Base-by-base conservation (phyloP, 2,329 filamentous ascomycete species). In the Aspergillus sp. region DNA sequence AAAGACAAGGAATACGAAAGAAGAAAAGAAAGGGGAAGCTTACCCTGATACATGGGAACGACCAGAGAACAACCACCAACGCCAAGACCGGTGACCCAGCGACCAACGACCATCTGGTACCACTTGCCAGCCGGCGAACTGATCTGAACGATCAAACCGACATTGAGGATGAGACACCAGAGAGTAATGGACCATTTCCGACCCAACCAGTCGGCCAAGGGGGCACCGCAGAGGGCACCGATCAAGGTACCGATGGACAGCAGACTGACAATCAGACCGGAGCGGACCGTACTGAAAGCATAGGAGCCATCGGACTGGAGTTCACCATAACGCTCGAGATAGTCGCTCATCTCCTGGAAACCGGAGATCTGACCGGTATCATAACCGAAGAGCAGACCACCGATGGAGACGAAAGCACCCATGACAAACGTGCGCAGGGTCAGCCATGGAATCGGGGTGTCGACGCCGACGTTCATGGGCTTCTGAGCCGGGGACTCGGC, bases 11-110 rank as follows among this genome's bases (percentile, higher is more conserved):
- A 12, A 19, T 4, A 39, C 4, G 17, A 3, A 10, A 37, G 9
- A 2, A 20, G 37, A 5, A 65, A 3, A 72, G 73, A 3, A 3
- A 72, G 73, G 2, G 67, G 64, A 42, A 68, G 73, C 57, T 74
- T 73, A 51, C 70, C 67, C 49, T 71, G 68, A 55, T 73, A 74
- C 70, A 75, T 72, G 7, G 72, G 72, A 1, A 74, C 71, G 10
- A 73, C 49, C 7, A 73, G 57, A 17, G 66, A 70, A 54, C 72
- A 67, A 7, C 65, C 70, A 51, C 72, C 72, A 3, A 74, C 70
- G 41, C 72, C 72, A 1, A 73, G 58, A 60, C 72, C 72, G 22
- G 71, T 70, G 4, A 73, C 59, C 54, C 68, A 64, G 51, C 72
- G 68, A 23, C 71, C 72, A 39, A 74, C 56, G 23, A 69, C 67